Evolutionary conservation across 148 eudicot genomes (phyloP).

Genomic region (Oxyria digyna): DNA sequence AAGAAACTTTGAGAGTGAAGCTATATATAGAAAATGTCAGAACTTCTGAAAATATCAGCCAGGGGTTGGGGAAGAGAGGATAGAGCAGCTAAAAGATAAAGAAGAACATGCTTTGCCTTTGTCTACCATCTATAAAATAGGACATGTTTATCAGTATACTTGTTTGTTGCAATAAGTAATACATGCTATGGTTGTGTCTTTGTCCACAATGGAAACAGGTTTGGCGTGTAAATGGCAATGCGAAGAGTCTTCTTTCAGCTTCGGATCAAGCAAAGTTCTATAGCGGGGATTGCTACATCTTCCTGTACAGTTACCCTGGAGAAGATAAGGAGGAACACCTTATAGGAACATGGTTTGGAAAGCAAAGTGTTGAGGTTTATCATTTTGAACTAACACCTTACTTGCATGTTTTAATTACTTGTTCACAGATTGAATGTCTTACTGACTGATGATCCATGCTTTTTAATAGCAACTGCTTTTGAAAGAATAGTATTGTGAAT

Average conservation of each 20-base stretch:
- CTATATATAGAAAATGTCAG: neutral
- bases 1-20: neutral
- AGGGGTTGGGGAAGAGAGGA: neutral
- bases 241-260: conserved; percentile 58
- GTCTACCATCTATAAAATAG: neutral
- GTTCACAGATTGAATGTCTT: neutral
- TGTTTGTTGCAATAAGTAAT: neutral
- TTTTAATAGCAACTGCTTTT: neutral
- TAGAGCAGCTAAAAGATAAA: neutral
- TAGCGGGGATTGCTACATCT: conserved; percentile 93
- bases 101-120: neutral
- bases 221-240: conserved; percentile 74
- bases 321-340: conserved; percentile 82
- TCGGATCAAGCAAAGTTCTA: conserved; percentile 80
- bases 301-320: conserved; percentile 82
- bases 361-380: conserved; percentile 75
- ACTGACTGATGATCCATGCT: neutral
- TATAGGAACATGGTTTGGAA: conserved; percentile 91
- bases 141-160: neutral
- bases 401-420: neutral
- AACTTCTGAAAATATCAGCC: neutral
- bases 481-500: neutral
- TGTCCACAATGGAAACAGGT: conserved; percentile 34
- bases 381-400: neutral
- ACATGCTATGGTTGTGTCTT: neutral